These are phyloP conservation scores for Cyphellophora attinorum DNA, from an alignment of 2,329 filamentous ascomycete genomes.

Conservation along the genomic window DNA sequence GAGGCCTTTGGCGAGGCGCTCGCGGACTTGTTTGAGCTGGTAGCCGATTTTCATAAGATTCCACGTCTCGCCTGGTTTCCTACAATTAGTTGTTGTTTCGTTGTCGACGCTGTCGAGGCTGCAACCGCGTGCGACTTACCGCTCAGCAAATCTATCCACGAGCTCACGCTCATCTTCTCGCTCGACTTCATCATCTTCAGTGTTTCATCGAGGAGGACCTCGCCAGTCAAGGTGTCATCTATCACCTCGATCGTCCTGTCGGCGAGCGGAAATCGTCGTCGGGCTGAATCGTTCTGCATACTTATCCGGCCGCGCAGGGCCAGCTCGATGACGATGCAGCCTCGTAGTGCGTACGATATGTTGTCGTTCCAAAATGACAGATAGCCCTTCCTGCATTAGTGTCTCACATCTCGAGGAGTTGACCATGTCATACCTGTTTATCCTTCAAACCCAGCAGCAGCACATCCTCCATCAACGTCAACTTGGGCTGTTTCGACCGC, in stretches of 20 bases:
- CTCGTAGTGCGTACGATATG: conserved; percentile 93
- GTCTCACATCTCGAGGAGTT: not conserved
- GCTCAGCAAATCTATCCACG: conserved; percentile 98
- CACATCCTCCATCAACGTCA: conserved; percentile 98
- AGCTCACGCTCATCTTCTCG: conserved; percentile 99
- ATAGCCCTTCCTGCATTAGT: conserved; percentile 58
- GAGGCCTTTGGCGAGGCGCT: conserved; percentile 90
- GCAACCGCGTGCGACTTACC: conserved; percentile 46
- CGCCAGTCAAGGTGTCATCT: conserved; percentile 90
- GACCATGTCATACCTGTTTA: conserved; percentile 62
- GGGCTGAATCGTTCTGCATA: conserved; percentile 94
- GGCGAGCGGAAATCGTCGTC: conserved; percentile 83
- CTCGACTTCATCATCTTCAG: conserved; percentile 99
- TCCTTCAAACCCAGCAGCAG: conserved; percentile 92
- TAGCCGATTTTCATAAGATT: conserved; percentile 99
- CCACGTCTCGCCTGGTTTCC: conserved; percentile 93
- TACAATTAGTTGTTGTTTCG: too few relatives aligned
- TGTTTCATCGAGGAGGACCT: conserved; percentile 93
- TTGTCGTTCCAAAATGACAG: conserved; percentile 99
- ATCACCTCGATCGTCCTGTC: conserved; percentile 95
- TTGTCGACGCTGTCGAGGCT: too few relatives aligned
- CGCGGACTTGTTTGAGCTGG: conserved; percentile 97
- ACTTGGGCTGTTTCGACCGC: conserved; percentile 92
- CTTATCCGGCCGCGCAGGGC: conserved; percentile 91
- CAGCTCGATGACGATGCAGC: conserved; percentile 96